Base-by-base conservation (phyloP, 225 moss, liverwort and hornwort genomes). In the Sphagnum contortum region DNA sequence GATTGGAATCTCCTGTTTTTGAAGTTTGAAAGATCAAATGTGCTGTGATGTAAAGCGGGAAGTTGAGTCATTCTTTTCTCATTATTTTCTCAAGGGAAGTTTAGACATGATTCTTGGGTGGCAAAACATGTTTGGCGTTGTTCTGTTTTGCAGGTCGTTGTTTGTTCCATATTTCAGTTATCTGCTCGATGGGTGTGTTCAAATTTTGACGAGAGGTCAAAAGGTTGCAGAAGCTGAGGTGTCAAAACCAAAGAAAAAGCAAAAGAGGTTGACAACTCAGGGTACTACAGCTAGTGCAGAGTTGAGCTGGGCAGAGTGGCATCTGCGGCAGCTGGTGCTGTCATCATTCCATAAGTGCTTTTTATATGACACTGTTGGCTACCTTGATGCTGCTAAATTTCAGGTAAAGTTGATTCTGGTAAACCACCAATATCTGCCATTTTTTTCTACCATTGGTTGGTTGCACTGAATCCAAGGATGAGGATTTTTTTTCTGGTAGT, bases 161-260 rank as follows among this genome's bases (percentile, higher is more conserved):
- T 93, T 98, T 74, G 91, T 98, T 68, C 98, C 98, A 6, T 98
- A 98, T 72, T 94, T 93, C 59, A 83, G 88, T 55, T 93, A 91
- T 68, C 77, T 98, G 59, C 68, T 93, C 44, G 89, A 77, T 66
- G 76, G 86, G 64, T 89, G 86, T 79, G 80, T 91, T 50, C 76
- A 81, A 66, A 79, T 76, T 57, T 85, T 98, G 8, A 70, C 76
- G 50, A 72, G 77, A 57, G 86, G 84, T 57, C 57, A 78, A 54
- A 50, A 44, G 65, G 68, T 57, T 56, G 67, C 48, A 49, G 75
- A 64, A 48, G 9, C 59, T 44, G 78, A 81, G 58, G 57, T 70
- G 44, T 14, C 64, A 5, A 86, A 74, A 72, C 91, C 87, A 8
- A 85, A 78, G 57, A 98, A 84, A 74, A 98, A 87, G 77, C 83